Evolutionary conservation across 2,329 filamentous ascomycete genomes (phyloP), one percentile per base, ranked within the genome.

Genomic region (Capronia epimyces): DNA sequence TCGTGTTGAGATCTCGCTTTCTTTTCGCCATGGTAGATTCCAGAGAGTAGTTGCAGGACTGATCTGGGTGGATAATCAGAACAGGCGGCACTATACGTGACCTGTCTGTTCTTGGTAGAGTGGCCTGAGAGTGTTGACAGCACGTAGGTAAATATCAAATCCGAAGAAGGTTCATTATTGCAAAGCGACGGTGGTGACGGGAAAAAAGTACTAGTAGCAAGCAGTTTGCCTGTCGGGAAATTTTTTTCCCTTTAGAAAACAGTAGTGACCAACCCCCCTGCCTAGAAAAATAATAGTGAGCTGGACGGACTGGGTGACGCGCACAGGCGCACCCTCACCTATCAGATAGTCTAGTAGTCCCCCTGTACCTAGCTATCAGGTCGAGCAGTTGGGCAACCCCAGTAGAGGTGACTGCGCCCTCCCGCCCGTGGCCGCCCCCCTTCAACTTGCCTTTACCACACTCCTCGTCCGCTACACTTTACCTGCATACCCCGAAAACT

Each of bases 11-110:
- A 6, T 67, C 69, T 63, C 70, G 70, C 66, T 74, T 74, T 58
- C 71, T 65, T 57, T 74, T 74, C 3, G 63, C 69, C 71, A 73
- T 73, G 42, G 29, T 29, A 34, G n/a, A 34, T 13, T 34, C 31
- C 9, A 34, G 10, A 7, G 9, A 34, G 31, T 34, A 6, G 7
- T 16, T 34, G 31, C 31, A 34, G n/a, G 6, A n/a, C 29, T 3
- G 29, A 32, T 12, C 3, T 32, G 3, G 12, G n/a, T 10, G 29
- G 29, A 32, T n/a, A n/a, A 8, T 8, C 29, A 7, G 25, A 32
- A 32, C 7, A 32, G 29, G n/a, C 7, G 5, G 24, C 24, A 27
- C 24, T 5, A 27, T 10, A 27, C 24, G 5, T 27, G 24, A 10
- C 24, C 10, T 27, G n/a, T n/a, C n/a, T n/a, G n/a, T n/a, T n/a